Evolutionary conservation across 495 filamentous ascomycete genomes (phyloP).

Genomic region (Hypoxylon rickii): DNA sequence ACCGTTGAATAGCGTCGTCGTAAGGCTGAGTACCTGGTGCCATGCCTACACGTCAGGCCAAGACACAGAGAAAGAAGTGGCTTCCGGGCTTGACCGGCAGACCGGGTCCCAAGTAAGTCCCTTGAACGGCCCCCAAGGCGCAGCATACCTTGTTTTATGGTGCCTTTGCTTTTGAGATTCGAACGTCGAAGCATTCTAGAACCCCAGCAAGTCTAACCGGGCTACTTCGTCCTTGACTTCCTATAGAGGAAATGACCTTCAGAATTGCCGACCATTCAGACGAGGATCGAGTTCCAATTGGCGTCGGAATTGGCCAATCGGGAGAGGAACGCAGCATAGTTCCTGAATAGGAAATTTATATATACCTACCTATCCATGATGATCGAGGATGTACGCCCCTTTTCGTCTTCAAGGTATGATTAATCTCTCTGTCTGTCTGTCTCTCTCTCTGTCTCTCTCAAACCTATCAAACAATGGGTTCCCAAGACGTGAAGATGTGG

Average conservation of each 20-base stretch:
- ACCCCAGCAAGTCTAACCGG: conserved; percentile 3
- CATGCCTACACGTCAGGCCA: too few species aligned
- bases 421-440: too few species aligned
- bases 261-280: conserved; percentile 10
- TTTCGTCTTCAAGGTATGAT: neutral
- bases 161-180: too few species aligned
- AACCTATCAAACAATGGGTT: too few species aligned
- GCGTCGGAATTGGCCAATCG: conserved; percentile 24
- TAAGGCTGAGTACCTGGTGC: conserved; percentile 28
- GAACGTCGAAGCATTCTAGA: conserved; percentile 28
- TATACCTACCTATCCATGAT: too few species aligned
- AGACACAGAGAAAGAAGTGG: too few species aligned
- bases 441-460: too few species aligned
- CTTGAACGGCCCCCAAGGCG: neutral
- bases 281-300: neutral
- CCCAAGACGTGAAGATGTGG: too few species aligned
- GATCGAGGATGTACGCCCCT: neutral
- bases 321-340: conserved; percentile 14
- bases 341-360: conserved; percentile 25
- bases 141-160: conserved; percentile 16
- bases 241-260: conserved; percentile 8
- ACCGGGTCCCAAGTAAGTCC: neutral
- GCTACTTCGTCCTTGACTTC: conserved; percentile 15
- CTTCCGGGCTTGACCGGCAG: too few species aligned
- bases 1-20: neutral